phyloP scores from a whole-genome alignment of 1,284 basidiomycete genomes.

The Agaricales sp. region DNA sequence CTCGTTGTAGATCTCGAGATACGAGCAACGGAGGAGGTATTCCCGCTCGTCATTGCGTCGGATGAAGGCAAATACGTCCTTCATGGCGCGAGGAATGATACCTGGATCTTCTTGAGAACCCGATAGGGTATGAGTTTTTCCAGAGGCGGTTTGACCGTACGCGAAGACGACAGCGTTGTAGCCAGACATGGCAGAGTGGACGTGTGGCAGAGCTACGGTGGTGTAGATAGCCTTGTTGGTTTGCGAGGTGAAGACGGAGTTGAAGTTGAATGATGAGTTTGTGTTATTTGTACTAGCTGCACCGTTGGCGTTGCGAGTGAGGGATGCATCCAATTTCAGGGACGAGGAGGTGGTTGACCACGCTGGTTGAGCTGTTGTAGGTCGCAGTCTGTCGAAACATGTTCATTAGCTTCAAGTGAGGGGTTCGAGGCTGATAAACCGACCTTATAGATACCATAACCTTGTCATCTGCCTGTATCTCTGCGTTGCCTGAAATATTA shows the following conservation, averaged over 20 bases:
- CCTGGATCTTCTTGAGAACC: slow-evolving; percentile 82
- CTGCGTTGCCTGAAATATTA: slow-evolving; percentile 19
- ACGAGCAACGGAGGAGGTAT: slow-evolving; percentile 89
- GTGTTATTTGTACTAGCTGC: slow-evolving; percentile 18
- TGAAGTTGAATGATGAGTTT: slow-evolving; percentile 55
- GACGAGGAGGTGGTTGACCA: slow-evolving; percentile 38
- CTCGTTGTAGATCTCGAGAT: slow-evolving; percentile 97
- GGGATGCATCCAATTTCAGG: slow-evolving; percentile 49
- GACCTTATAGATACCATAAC: slow-evolving; percentile 84
- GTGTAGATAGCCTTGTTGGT: slow-evolving; percentile 83
- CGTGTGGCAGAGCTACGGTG: slow-evolving; percentile 77
- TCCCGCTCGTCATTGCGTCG: slow-evolving; percentile 68
- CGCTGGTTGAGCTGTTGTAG: slow-evolving; percentile 43
- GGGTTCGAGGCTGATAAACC: slow-evolving; percentile 10
- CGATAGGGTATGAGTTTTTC: slow-evolving; percentile 88
- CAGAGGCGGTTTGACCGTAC: slow-evolving; percentile 85
- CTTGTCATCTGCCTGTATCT: slow-evolving; percentile 66
- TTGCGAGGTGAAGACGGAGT: slow-evolving; percentile 73
- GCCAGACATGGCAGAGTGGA: slow-evolving; percentile 90
- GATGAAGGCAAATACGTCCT: slow-evolving; percentile 74
- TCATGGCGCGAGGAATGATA: slow-evolving; percentile 90
- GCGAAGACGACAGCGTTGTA: slow-evolving; percentile 94
- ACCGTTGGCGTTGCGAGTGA: slow-evolving; percentile 33
- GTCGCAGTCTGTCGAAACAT: slow-evolving; percentile 47
- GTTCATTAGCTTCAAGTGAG: slow-evolving; percentile 3